A percentile compares a stretch with the other conserved stretches of the same genome.
These are phyloP conservation scores for Fulvia fulva DNA, from an alignment of 2,329 filamentous ascomycete genomes.

Conservation along the genomic window DNA sequence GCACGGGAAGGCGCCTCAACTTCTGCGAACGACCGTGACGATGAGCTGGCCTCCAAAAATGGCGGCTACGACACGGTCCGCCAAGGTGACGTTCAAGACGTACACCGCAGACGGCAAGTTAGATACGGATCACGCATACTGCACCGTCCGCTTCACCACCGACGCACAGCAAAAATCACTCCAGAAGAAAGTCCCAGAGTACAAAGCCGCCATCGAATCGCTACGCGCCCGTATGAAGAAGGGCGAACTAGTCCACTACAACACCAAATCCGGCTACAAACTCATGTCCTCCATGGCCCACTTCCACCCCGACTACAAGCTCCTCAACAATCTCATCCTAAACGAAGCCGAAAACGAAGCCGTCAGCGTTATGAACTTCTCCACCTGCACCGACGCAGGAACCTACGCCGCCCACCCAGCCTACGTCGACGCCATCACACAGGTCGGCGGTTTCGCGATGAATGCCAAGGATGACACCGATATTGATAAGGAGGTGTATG, in stretches of 20 bases:
- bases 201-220: not conserved
- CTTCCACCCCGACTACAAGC: conserved; percentile 8
- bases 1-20: not conserved
- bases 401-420: conserved; percentile 10
- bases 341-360: conserved; percentile 6
- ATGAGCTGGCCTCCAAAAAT: not conserved
- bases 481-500: conserved; percentile 30
- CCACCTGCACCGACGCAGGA: not conserved
- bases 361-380: not conserved
- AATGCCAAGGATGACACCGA: conserved; percentile 26
- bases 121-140: conserved; percentile 3
- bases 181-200: not conserved
- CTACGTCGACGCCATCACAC: conserved; percentile 37
- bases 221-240: not conserved
- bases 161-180: not conserved
- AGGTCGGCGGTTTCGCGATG: conserved; percentile 26
- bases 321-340: not conserved
- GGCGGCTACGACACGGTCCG: not conserved
- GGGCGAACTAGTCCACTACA: conserved; percentile 1
- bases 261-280: conserved; percentile 7
- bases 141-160: conserved; percentile 5
- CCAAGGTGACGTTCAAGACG: not conserved
- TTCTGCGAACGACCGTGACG: not conserved
- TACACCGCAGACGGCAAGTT: not conserved
- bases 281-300: conserved; percentile 6